Evolutionary conservation across 208 protist genomes (phyloP).

Genomic region (Leishmania martiniquensis): DNA sequence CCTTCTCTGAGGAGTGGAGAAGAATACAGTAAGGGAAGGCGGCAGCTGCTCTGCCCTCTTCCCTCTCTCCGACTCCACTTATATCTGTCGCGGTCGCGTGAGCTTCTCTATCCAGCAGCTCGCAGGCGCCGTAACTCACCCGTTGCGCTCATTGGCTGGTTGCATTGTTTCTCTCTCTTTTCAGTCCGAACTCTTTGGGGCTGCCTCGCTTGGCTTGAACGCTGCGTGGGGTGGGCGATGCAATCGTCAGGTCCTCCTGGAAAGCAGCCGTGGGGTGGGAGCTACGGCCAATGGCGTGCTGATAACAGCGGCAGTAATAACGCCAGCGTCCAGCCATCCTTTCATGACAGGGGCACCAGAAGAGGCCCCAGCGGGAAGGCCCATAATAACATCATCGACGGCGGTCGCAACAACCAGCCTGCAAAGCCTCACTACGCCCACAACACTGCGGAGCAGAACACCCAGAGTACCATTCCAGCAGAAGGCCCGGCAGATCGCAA

Average conservation of each 20-base stretch:
- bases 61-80: background rate
- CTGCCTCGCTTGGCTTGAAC: background rate
- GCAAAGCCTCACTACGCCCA: background rate
- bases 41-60: background rate
- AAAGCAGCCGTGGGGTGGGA: background rate
- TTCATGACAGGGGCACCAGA: background rate
- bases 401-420: conserved; percentile 2
- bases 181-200: background rate
- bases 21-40: background rate
- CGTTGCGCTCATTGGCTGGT: background rate
- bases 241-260: conserved; percentile 8
- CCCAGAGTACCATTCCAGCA: background rate
- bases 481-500: conserved; percentile 2
- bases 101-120: background rate
- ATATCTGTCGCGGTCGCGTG: background rate
- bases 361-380: conserved; percentile 14
- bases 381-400: background rate
- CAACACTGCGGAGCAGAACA: background rate
- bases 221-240: background rate
- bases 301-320: conserved; percentile 4
- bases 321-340: conserved; percentile 2
- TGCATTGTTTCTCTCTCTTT: background rate
- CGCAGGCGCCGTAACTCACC: background rate
- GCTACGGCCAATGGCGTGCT: conserved; percentile 1
- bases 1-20: background rate